Base-by-base conservation (phyloP, 768 basidiomycete genomes). In the Pholiota microspora region DNA sequence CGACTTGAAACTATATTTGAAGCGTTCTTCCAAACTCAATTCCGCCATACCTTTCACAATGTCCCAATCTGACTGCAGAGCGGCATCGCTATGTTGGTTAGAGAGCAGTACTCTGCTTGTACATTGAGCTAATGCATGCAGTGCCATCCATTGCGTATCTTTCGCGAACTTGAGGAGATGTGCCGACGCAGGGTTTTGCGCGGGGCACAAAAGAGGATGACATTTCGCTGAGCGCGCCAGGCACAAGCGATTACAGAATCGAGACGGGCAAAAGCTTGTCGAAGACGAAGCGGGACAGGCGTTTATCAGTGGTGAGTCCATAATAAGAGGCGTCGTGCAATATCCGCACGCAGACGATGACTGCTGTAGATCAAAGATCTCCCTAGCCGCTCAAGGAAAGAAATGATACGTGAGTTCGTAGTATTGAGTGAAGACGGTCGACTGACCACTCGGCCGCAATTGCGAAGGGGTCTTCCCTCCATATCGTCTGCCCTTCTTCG, bases 201-300 rank as follows among this genome's bases (percentile, higher is more conserved):
- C 73, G 4, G 85, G 77, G 60, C 93, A 95, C 9, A 94, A 74
- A 3, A 94, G 70, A 0, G 87, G 81, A 57, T 94, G 91, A 8
- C 76, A 76, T 55, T 77, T 77, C 1, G 77, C 78, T 0, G 88
- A 83, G 32, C 89, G 84, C 13, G 79, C 68, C 12, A 84, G 77
- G 64, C 93, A 95, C 1, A 92, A 79, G 2, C 90, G 80, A 56
- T 84, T 89, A 73, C 93, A 95, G 72, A 92, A 95, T 40, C 83
- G 77, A 8, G 80, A 79, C 3, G 82, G 75, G 59, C 91, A 92
- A 24, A 74, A 72, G 9, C 70, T 62, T 2, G 68, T 61, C 0
- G 71, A 59, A 7, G 73, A 64, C 8, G 81, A 76, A 3, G 77
- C 69, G 4, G 79, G 70, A 64, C 89, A 91, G 5, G 78, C 63